Evolutionary conservation across 441 rosid genomes (phyloP).

Genomic region (Erodium trifolium): DNA sequence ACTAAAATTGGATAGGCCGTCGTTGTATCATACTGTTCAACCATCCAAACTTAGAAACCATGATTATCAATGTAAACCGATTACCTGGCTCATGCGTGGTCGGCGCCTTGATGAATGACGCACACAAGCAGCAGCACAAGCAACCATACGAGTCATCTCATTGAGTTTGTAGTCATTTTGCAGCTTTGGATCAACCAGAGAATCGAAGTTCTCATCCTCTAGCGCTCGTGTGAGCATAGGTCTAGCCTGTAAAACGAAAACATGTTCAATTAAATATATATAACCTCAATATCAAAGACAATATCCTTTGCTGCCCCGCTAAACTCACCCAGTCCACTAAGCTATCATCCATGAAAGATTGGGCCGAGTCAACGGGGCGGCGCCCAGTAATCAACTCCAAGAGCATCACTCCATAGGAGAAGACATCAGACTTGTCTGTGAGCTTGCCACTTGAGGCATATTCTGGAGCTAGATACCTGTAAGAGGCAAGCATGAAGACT

Average conservation of each 20-base stretch:
- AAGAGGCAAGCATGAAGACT: conserved; percentile 15
- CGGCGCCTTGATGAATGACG: conserved; percentile 83
- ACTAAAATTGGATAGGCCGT: too few relatives aligned
- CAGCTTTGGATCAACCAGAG: conserved; percentile 40
- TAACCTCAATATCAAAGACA: not conserved
- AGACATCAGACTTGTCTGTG: too few relatives aligned
- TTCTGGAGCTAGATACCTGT: conserved; percentile 58
- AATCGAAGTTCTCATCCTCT: conserved; percentile 43
- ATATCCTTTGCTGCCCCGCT: not conserved
- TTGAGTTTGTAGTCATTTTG: conserved; percentile 43
- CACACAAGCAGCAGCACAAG: conserved; percentile 78
- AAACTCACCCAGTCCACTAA: conserved; percentile 86
- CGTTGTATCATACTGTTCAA: too few relatives aligned
- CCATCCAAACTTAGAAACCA: too few relatives aligned
- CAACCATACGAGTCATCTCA: conserved; percentile 38
- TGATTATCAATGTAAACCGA: too few relatives aligned
- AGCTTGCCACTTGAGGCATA: too few relatives aligned
- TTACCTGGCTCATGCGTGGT: conserved; percentile 94
- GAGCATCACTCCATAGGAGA: conserved; percentile 75
- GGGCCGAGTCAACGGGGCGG: conserved; percentile 63
- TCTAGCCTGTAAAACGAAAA: conserved; percentile 48
- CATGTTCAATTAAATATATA: not conserved
- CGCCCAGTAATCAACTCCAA: conserved; percentile 88
- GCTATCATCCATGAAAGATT: conserved; percentile 68
- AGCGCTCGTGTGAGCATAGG: conserved; percentile 72